phyloP scores from a whole-genome alignment of 2,329 filamentous ascomycete genomes.

The Aureobasidium melanogenum region DNA sequence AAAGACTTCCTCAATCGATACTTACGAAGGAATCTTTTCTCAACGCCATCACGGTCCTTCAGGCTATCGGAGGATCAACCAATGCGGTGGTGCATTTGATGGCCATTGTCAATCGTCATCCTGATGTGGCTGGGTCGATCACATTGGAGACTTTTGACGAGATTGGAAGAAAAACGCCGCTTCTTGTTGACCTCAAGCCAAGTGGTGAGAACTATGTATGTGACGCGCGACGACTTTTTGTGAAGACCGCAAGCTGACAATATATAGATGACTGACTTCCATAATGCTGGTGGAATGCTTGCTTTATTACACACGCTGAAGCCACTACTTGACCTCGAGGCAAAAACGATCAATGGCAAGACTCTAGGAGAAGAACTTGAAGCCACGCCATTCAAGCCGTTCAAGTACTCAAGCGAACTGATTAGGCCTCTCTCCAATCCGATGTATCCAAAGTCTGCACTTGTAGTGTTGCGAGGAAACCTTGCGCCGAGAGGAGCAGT shows the following conservation, averaged over 20 bases:
- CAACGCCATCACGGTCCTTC: slow-evolving; percentile 37
- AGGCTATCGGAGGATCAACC: slow-evolving; percentile 37
- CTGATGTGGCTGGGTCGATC: slow-evolving; percentile 36
- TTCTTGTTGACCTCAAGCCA: slow-evolving; percentile 45
- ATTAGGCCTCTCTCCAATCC: slow-evolving; percentile 38
- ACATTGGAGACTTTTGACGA: slow-evolving; percentile 40
- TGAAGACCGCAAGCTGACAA: neutral
- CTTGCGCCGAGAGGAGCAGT: slow-evolving; percentile 41
- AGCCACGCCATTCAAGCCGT: slow-evolving; percentile 32
- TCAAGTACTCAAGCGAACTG: slow-evolving; percentile 33
- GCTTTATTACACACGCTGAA: slow-evolving; percentile 38
- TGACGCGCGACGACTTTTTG: neutral
- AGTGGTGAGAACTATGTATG: slow-evolving; percentile 36
- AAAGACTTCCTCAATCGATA: slow-evolving; percentile 35
- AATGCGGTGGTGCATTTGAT: slow-evolving; percentile 37
- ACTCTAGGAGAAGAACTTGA: slow-evolving; percentile 40
- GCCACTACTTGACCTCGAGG: slow-evolving; percentile 38
- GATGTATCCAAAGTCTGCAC: slow-evolving; percentile 36
- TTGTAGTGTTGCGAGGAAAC: slow-evolving; percentile 40
- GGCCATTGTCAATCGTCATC: slow-evolving; percentile 42
- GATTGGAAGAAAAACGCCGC: slow-evolving; percentile 38
- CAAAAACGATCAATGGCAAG: slow-evolving; percentile 38
- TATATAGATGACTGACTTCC: slow-evolving; percentile 41
- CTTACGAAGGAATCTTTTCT: slow-evolving; percentile 40
- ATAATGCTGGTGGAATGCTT: slow-evolving; percentile 45